Evolutionary conservation across 1,284 basidiomycete species (phyloP), one percentile per base, ranked within the genome.

Genomic region (Porogramme epimiltina): DNA sequence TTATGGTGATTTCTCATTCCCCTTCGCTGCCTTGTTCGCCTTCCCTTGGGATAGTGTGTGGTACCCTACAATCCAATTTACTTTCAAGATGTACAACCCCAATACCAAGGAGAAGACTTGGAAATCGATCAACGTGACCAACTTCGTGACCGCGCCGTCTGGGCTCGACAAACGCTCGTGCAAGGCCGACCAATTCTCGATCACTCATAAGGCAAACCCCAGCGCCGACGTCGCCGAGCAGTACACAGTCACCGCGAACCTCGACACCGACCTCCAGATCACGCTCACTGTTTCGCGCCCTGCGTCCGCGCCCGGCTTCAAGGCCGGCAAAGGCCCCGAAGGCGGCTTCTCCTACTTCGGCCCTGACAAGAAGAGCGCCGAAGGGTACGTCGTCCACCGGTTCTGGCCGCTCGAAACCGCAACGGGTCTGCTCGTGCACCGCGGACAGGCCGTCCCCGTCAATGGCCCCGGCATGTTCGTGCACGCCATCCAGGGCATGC

Each of bases 401-500:
- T 95, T 98, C 81, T 95, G 92, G 89, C 95, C 94, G 4, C 78
- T 85, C 41, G 79, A 81, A 55, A 65, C 73, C 52, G 85, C 80
- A 45, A 75, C 76, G 18, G 95, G 95, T 1, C 80, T 85, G 59
- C 69, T 98, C 66, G 81, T 93, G 51, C 69, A 80, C 60, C 80
- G 87, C 42, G 95, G 94, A 33, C 72, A 81, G 47, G 85, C 89
- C 16, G 73, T 82, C 52, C 68, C 83, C 36, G 77, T 87, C 38
- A 77, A 82, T 33, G 95, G 93, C 38, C 77, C 85, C n/a, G 95
- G 92, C 34, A 92, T 95, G 86, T 90, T 98, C 67, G 82, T 97
- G 20, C 93, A 97, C 70, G 96, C 97, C 24, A 96, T 99, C 69
- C 97, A 99, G 71, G 96, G 95, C 64, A 98, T 99, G 94, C 85